Evolutionary conservation across 2,329 filamentous ascomycete genomes (phyloP).

Genomic region (Elsinoe perseae): DNA sequence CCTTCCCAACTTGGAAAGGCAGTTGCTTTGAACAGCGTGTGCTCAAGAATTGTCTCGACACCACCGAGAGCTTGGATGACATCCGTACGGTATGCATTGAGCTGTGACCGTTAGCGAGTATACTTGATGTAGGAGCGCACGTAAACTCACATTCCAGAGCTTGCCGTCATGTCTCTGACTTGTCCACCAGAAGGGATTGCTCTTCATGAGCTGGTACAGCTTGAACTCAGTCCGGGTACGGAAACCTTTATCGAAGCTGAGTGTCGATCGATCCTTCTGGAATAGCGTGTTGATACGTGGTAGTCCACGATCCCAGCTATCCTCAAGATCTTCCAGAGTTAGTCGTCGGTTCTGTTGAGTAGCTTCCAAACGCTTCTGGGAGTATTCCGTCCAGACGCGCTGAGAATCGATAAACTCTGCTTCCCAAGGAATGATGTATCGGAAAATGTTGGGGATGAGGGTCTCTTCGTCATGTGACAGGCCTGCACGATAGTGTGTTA

Average conservation of each 20-base stretch:
- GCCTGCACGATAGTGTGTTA: slow-evolving; percentile 92
- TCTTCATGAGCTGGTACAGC: slow-evolving; percentile 97
- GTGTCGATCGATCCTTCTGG: slow-evolving; percentile 93
- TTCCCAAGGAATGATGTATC: slow-evolving; percentile 99
- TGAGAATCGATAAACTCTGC: slow-evolving; percentile 98
- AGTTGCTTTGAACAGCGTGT: slow-evolving; percentile 87
- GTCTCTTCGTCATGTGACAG: slow-evolving; percentile 99
- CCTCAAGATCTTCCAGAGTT: slow-evolving; percentile 91
- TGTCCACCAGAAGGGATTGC: slow-evolving; percentile 99
- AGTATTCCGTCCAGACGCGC: slow-evolving; percentile 98
- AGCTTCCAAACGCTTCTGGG: slow-evolving; percentile 91
- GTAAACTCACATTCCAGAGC: slow-evolving; percentile 68
- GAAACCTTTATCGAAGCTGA: slow-evolving; percentile 99
- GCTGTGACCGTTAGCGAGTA: no score
- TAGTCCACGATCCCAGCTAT: slow-evolving; percentile 95
- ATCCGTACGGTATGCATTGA: slow-evolving; percentile 34
- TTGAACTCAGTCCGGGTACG: slow-evolving; percentile 93
- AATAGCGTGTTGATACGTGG: slow-evolving; percentile 98
- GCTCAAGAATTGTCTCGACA: slow-evolving; percentile 96
- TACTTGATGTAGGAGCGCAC: no score
- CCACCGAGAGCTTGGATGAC: slow-evolving; percentile 92
- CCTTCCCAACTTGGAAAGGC: slow-evolving; percentile 97
- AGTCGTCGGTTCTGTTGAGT: slow-evolving; percentile 94
- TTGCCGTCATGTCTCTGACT: slow-evolving; percentile 96
- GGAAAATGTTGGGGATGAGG: slow-evolving; percentile 96